phyloP scores from a whole-genome alignment of 768 basidiomycete species.

The Lepiota brunneoincarnata region DNA sequence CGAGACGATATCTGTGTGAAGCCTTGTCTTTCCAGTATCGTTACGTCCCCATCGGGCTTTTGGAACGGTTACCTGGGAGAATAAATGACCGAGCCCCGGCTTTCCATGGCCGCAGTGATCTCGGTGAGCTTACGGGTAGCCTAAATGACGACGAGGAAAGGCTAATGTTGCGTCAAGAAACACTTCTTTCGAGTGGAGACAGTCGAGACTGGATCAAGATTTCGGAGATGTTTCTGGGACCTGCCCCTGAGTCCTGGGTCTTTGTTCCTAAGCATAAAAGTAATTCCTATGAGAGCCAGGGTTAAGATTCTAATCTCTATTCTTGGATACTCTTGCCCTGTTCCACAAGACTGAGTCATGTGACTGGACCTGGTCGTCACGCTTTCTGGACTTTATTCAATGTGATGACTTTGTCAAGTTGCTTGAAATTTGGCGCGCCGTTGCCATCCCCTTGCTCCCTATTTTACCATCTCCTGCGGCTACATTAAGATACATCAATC shows the following conservation, averaged over 20 bases:
- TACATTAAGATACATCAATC: neutral
- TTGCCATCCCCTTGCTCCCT: neutral
- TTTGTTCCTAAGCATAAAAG: constrained; percentile 96
- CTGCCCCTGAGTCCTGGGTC: constrained; percentile 75
- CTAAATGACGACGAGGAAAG: neutral
- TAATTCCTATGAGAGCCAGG: constrained; percentile 68
- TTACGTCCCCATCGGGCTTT: constrained; percentile 90
- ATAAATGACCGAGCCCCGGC: constrained; percentile 92
- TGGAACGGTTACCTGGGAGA: constrained; percentile 74
- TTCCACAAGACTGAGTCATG: neutral
- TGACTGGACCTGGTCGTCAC: neutral
- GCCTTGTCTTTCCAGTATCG: constrained; percentile 95
- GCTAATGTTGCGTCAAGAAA: constrained; percentile 51
- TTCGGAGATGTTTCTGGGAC: constrained; percentile 93
- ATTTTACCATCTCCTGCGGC: neutral
- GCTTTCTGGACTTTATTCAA: neutral
- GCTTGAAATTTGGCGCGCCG: neutral
- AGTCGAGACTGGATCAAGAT: constrained; percentile 91
- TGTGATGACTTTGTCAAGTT: neutral
- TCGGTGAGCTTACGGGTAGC: constrained; percentile 51
- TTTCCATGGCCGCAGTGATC: constrained; percentile 83
- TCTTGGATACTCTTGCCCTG: neutral
- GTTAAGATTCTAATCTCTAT: constrained; percentile 22
- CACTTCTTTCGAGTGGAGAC: constrained; percentile 74
- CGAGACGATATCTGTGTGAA: constrained; percentile 92